These are phyloP conservation scores for Cryptococcus sp. DNA, from an alignment of 1,284 basidiomycete genomes.

Conservation along the genomic window DNA sequence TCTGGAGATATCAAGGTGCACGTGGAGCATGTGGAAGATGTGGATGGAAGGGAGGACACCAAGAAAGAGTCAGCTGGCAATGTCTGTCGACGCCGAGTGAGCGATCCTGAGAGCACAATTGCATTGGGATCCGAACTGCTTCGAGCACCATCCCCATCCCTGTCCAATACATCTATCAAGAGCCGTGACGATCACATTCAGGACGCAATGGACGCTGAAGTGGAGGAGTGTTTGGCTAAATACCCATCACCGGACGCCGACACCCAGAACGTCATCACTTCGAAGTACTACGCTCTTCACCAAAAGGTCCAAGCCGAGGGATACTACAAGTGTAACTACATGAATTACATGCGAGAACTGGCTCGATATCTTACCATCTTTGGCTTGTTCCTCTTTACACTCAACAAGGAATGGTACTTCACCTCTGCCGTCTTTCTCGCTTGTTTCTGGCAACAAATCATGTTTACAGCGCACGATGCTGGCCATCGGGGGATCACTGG, in stretches of 20 bases:
- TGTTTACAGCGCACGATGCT: slow-evolving; percentile 44
- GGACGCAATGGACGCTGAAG: slow-evolving; percentile 5
- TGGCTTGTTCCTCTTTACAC: slow-evolving; percentile 21
- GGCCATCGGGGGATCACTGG: slow-evolving; percentile 44
- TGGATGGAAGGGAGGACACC: slow-evolving; percentile 8
- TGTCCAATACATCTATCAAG: slow-evolving; percentile 8
- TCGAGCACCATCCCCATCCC: slow-evolving; percentile 9
- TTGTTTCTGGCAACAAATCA: slow-evolving; percentile 41
- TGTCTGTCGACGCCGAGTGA: too few relatives aligned
- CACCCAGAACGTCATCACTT: slow-evolving; percentile 12
- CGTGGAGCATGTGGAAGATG: slow-evolving; percentile 9
- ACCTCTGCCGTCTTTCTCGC: slow-evolving; percentile 8
- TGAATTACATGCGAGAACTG: slow-evolving; percentile 11
- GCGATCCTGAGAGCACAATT: too few relatives aligned
- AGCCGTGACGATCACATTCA: slow-evolving; percentile 2
- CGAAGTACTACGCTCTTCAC: slow-evolving; percentile 11
- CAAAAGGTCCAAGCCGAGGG: slow-evolving; percentile 15
- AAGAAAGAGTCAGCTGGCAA: too few relatives aligned
- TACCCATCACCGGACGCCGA: slow-evolving; percentile 8
- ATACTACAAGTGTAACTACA: slow-evolving; percentile 9
- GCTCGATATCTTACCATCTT: slow-evolving; percentile 8
- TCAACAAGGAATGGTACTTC: slow-evolving; percentile 15
- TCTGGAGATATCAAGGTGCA: background rate
- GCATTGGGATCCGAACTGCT: too few relatives aligned
- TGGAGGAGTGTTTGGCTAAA: slow-evolving; percentile 7